phyloP scores from a whole-genome alignment of 1,284 basidiomycete species.

The Trichosporon coremiiforme region DNA sequence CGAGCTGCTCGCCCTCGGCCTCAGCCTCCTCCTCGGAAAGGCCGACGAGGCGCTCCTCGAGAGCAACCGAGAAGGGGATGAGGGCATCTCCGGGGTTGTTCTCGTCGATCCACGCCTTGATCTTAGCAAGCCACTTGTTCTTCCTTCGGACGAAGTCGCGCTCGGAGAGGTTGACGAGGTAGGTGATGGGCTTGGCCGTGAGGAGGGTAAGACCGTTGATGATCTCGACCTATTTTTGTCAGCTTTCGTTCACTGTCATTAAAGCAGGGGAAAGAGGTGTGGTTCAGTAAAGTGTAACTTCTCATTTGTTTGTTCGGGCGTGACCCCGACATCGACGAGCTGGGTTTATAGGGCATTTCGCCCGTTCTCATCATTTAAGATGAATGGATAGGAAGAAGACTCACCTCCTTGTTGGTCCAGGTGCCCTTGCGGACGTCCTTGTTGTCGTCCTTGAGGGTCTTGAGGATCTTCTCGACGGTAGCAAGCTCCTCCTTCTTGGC shows the following conservation, averaged over 20 bases:
- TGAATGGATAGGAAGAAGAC: conserved; percentile 43
- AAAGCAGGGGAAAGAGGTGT: conserved; percentile 16
- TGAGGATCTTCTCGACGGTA: conserved; percentile 80
- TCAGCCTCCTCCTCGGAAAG: conserved; percentile 70
- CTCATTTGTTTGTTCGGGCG: conserved; percentile 66
- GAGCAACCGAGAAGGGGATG: conserved; percentile 95
- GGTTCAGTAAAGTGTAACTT: conserved; percentile 32
- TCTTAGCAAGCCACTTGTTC: conserved; percentile 99
- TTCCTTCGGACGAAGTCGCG: conserved; percentile 95
- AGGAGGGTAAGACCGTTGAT: conserved; percentile 90
- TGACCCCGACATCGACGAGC: conserved; percentile 71
- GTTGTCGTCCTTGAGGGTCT: conserved; percentile 75
- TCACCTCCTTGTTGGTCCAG: conserved; percentile 97
- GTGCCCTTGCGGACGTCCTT: conserved; percentile 92
- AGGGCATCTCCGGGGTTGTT: conserved; percentile 95
- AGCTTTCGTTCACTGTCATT: conserved; percentile 24
- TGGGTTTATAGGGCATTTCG: conserved; percentile 72
- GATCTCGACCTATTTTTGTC: conserved; percentile 75
- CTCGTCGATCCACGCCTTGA: conserved; percentile 97
- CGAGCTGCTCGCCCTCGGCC: conserved; percentile 67
- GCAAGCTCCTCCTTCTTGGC: conserved; percentile 96
- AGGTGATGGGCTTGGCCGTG: conserved; percentile 96
- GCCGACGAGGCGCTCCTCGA: conserved; percentile 84
- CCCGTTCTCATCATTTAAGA: conserved; percentile 73
- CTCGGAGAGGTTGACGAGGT: conserved; percentile 97